A percentile compares a stretch with the other conserved stretches of the same genome.
Conservation (phyloP, 2,329 filamentous ascomycete species). For the Ophiostoma novo-ulmi region DNA sequence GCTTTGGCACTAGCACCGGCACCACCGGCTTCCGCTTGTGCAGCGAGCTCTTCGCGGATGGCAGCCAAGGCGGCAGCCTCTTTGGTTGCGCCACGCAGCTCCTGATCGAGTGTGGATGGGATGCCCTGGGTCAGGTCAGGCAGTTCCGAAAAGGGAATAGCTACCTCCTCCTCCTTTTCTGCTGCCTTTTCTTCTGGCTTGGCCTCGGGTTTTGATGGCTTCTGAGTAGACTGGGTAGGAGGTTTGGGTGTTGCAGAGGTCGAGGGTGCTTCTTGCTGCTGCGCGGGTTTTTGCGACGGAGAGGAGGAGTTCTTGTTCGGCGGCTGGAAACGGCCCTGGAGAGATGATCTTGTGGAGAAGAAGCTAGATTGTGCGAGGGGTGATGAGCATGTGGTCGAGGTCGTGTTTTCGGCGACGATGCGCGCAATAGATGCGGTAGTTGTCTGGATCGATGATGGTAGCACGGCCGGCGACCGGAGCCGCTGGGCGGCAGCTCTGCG, state of each 20-base stretch:
- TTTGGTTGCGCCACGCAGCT: constrained; percentile 51
- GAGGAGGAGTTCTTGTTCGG: constrained; percentile 7
- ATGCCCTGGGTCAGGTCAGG: constrained; percentile 93
- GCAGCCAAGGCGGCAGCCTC: constrained; percentile 36
- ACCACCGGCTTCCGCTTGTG: constrained; percentile 22
- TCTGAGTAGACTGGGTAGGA: not conserved
- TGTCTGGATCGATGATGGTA: constrained; percentile 11
- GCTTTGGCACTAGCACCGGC: constrained; percentile 39
- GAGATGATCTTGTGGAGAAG: constrained; percentile 17
- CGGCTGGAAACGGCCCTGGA: constrained; percentile 16
- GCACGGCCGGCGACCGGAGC: constrained; percentile 23
- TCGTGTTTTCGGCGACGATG: not conserved
- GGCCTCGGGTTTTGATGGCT: constrained; percentile 27
- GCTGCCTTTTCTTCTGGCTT: constrained; percentile 20
- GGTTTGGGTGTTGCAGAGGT: not conserved
- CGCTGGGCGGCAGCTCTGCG: constrained; percentile 24
- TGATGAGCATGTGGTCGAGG: not conserved
- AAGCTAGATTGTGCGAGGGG: not conserved
- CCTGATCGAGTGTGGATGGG: constrained; percentile 80
- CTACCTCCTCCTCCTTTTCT: constrained; percentile 32
- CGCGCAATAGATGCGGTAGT: constrained; percentile 11
- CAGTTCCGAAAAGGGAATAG: constrained; percentile 61
- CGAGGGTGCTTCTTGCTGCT: constrained; percentile 14
- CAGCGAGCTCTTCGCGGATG: constrained; percentile 36
- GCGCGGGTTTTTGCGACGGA: not conserved